A percentile compares a stretch with the other conserved stretches of the same genome.
These are phyloP conservation scores for Aureobasidium sp. DNA, from an alignment of 2,329 filamentous ascomycete species.

Conservation along the genomic window DNA sequence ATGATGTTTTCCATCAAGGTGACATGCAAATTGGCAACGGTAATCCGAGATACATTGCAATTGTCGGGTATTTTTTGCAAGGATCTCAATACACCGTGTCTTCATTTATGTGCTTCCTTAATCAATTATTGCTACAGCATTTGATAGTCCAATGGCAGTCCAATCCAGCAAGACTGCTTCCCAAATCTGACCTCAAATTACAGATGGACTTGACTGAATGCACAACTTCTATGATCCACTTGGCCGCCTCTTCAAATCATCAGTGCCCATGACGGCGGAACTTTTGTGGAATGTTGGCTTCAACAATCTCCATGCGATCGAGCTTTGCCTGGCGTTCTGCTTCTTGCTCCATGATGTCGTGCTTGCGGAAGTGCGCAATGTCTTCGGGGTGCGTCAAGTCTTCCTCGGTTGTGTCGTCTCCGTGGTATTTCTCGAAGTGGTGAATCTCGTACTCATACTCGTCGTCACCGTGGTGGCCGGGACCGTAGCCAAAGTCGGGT, in stretches of 20 bases:
- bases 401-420: slow-evolving; percentile 72
- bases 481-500: slow-evolving; percentile 79
- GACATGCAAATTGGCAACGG: not conserved
- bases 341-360: slow-evolving; percentile 73
- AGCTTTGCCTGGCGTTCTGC: slow-evolving; percentile 59
- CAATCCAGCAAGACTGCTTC: slow-evolving; percentile 18
- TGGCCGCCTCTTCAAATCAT: not conserved
- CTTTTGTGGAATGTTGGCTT: slow-evolving; percentile 82
- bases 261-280: slow-evolving; percentile 50
- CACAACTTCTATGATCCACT: no score
- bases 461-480: slow-evolving; percentile 92
- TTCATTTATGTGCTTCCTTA: not conserved
- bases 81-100: not conserved
- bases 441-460: slow-evolving; percentile 97
- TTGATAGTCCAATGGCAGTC: not conserved
- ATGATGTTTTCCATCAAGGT: not conserved
- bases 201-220: no score
- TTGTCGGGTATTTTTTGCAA: not conserved
- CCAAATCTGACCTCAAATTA: not conserved
- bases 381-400: slow-evolving; percentile 89
- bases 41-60: not conserved
- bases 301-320: slow-evolving; percentile 66
- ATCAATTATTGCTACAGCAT: not conserved
- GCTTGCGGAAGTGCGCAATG: slow-evolving; percentile 87
- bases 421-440: slow-evolving; percentile 83